Evolutionary conservation across 164 flowering plant genomes (phyloP).

Genomic region (Warburgia ugandensis): DNA sequence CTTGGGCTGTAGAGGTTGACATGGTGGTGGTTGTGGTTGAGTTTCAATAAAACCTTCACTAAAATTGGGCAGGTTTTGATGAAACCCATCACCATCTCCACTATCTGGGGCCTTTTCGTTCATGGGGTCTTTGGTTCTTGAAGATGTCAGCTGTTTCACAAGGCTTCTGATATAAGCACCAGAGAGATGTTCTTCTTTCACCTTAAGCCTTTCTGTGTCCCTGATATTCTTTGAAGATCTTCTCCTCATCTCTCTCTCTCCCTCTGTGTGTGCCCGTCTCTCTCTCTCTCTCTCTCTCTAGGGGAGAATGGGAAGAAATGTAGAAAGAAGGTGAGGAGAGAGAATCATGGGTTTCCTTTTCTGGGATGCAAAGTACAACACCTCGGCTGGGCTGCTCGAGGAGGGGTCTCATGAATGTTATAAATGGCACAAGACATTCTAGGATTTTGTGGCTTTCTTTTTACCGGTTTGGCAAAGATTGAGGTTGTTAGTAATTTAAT

Average conservation of each 20-base stretch:
- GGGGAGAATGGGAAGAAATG: conserved; percentile 11
- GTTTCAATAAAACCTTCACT: conserved; percentile 24
- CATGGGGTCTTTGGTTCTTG: conserved; percentile 47
- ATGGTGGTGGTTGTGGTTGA: conserved; percentile 18
- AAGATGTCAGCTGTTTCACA: conserved; percentile 73
- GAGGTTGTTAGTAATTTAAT: conserved; percentile 18
- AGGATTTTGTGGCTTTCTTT: conserved; percentile 9
- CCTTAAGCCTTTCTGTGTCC: conserved; percentile 2
- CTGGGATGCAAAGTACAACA: conserved; percentile 29
- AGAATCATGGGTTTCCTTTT: conserved; percentile 20
- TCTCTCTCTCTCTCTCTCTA: conserved; percentile 4
- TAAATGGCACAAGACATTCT: conserved; percentile 28
- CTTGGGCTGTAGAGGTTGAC: conserved; percentile 42
- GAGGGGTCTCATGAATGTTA: conserved; percentile 21
- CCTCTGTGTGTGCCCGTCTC: neutral
- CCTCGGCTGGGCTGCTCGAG: conserved; percentile 25
- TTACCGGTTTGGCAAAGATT: conserved; percentile 23
- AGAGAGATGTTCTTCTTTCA: conserved; percentile 42
- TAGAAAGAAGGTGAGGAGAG: conserved; percentile 1
- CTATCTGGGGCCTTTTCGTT: conserved; percentile 15
- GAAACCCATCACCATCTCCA: conserved; percentile 10
- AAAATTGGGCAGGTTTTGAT: conserved; percentile 23
- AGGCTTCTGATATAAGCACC: conserved; percentile 85
- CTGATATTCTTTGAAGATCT: conserved; percentile 20
- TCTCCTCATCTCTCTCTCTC: conserved; percentile 17